These are phyloP conservation scores for Spizellomyces sp. DNA, from an alignment of 192 early-diverging fungal species.

Conservation along the genomic window DNA sequence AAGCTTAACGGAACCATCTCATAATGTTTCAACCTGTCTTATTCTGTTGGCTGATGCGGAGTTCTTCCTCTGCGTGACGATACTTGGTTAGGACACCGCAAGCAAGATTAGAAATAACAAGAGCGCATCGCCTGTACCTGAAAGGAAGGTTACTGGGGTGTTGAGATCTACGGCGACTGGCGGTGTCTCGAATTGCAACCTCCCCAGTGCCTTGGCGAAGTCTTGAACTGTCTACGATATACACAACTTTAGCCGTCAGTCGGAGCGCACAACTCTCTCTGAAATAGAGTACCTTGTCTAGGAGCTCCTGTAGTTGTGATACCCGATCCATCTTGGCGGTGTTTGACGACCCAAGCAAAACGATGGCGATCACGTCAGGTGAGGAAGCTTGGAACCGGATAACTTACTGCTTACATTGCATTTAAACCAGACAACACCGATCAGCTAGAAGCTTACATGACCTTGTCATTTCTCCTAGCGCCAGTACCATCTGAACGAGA, in stretches of 20 bases:
- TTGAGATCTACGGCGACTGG: conserved; percentile 5
- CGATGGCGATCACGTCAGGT: too few species aligned
- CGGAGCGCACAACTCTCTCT: neutral
- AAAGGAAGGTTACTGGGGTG: conserved; percentile 19
- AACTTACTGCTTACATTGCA: too few species aligned
- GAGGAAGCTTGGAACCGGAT: too few species aligned
- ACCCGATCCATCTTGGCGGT: conserved; percentile 16
- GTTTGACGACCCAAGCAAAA: neutral
- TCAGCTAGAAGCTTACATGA: too few species aligned
- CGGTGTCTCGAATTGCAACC: conserved; percentile 11
- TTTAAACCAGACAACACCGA: too few species aligned
- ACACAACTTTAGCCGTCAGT: neutral
- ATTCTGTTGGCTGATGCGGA: neutral
- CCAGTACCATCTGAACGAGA: too few species aligned
- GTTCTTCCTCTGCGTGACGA: neutral
- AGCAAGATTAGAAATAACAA: neutral
- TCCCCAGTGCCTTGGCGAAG: conserved; percentile 7
- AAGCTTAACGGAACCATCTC: neutral
- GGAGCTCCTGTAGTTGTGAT: conserved; percentile 19
- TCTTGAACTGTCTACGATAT: conserved; percentile 20
- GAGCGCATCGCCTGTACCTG: neutral
- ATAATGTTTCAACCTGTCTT: neutral
- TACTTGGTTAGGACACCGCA: neutral
- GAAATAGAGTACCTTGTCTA: conserved; percentile 10
- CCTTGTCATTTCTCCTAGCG: too few species aligned